These are phyloP conservation scores for Cryptococcus depauperatus DNA, from an alignment of 1,284 basidiomycete genomes.

Conservation along the genomic window DNA sequence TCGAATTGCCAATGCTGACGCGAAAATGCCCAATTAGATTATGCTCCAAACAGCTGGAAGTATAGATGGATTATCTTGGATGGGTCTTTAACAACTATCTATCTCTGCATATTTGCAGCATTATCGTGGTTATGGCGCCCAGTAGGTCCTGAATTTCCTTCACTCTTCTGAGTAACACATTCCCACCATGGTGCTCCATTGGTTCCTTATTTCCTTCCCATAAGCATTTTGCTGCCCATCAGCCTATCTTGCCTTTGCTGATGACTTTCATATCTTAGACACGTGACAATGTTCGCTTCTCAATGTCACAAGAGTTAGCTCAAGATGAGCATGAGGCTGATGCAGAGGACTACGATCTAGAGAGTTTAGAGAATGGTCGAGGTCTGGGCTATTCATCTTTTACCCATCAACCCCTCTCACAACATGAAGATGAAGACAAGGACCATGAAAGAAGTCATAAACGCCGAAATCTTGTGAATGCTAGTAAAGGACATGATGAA, in stretches of 20 bases:
- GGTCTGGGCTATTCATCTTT: slow-evolving; percentile 20
- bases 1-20: too few relatives aligned
- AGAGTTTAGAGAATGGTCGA: slow-evolving; percentile 54
- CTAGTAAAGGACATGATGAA: background rate
- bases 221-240: too few relatives aligned
- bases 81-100: slow-evolving; percentile 84
- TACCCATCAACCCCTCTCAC: slow-evolving; percentile 21
- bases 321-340: slow-evolving; percentile 83
- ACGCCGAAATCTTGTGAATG: too few relatives aligned
- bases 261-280: slow-evolving; percentile 44
- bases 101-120: slow-evolving; percentile 66
- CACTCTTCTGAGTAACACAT: background rate
- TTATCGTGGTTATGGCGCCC: slow-evolving; percentile 93
- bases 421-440: slow-evolving; percentile 57
- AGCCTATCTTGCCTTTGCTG: too few relatives aligned
- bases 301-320: slow-evolving; percentile 49
- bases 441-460: too few relatives aligned
- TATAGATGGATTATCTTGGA: slow-evolving; percentile 93
- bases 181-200: too few relatives aligned
- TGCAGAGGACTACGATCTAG: slow-evolving; percentile 84
- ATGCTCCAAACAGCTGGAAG: slow-evolving; percentile 87
- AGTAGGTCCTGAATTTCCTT: slow-evolving; percentile 20
- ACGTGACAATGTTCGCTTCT: slow-evolving; percentile 76
- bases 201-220: too few relatives aligned
- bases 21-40: slow-evolving; percentile 61